phyloP scores from a whole-genome alignment of 805 yeast species.

The Teunomyces gatunensis region DNA sequence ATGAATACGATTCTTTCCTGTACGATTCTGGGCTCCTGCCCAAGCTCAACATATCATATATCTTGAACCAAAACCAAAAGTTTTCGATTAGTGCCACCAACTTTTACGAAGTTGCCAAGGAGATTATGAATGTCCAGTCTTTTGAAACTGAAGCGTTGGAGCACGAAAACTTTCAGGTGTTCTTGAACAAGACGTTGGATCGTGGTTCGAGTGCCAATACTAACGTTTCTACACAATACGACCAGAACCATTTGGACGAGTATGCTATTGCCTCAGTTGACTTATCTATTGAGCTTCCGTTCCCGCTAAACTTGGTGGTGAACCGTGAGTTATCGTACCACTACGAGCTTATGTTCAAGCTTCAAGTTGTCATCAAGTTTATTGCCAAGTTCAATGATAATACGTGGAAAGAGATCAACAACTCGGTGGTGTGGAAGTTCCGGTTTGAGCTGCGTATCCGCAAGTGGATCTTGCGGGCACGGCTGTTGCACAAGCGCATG shows the following conservation, averaged over 20 bases:
- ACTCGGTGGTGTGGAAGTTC: slow-evolving; percentile 66
- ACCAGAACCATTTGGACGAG: slow-evolving; percentile 17
- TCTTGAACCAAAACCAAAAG: slow-evolving; percentile 38
- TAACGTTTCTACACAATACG: background rate
- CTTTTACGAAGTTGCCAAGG: slow-evolving; percentile 44
- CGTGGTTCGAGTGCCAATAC: slow-evolving; percentile 10
- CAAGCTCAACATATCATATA: slow-evolving; percentile 73
- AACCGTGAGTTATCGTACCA: slow-evolving; percentile 70
- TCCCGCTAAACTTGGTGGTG: slow-evolving; percentile 77
- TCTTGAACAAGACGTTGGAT: slow-evolving; percentile 44
- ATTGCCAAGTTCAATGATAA: slow-evolving; percentile 57
- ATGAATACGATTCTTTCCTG: background rate
- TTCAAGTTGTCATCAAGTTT: slow-evolving; percentile 60
- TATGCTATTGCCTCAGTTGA: slow-evolving; percentile 51
- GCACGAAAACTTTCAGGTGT: slow-evolving; percentile 42
- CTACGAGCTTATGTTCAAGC: slow-evolving; percentile 77
- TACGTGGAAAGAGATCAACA: slow-evolving; percentile 70
- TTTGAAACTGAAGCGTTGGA: slow-evolving; percentile 28
- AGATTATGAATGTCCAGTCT: slow-evolving; percentile 52
- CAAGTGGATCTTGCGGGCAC: slow-evolving; percentile 53
- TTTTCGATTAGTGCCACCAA: slow-evolving; percentile 44
- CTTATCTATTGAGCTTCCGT: slow-evolving; percentile 67
- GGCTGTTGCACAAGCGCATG: slow-evolving; percentile 58
- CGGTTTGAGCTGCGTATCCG: slow-evolving; percentile 43
- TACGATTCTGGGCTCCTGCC: slow-evolving; percentile 34